A percentile compares a stretch with the other conserved stretches of the same genome.
Conservation (phyloP, 116 monocot species). For the Cymodocea nodosa region DNA sequence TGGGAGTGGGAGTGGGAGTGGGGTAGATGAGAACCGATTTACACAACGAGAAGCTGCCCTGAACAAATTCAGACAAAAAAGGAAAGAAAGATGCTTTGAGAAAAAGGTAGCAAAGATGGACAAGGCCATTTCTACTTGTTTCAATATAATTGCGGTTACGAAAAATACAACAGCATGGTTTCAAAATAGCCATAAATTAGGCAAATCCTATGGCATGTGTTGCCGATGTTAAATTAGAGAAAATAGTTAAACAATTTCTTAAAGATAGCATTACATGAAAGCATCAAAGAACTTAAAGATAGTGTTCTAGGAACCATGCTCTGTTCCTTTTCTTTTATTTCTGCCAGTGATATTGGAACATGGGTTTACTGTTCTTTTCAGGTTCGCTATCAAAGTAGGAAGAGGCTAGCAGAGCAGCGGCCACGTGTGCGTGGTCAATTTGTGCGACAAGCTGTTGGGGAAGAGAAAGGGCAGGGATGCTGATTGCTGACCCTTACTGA, state of each 20-base stretch:
- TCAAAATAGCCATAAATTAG: too few species aligned
- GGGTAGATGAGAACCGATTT: slow-evolving; percentile 29
- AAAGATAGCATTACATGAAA: too few species aligned
- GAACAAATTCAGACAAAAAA: slow-evolving; percentile 83
- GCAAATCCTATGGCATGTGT: too few species aligned
- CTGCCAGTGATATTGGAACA: background rate
- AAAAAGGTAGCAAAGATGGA: slow-evolving; percentile 51
- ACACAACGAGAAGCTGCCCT: slow-evolving; percentile 67
- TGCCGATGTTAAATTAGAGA: too few species aligned
- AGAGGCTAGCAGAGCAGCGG: slow-evolving; percentile 82
- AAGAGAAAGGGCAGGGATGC: slow-evolving; percentile 2
- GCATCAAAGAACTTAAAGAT: too few species aligned
- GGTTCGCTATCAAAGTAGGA: slow-evolving; percentile 95
- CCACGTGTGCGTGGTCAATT: slow-evolving; percentile 88
- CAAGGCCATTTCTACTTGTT: background rate
- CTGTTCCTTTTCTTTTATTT: background rate
- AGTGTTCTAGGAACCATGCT: too few species aligned
- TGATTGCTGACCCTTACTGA: slow-evolving; percentile 6
- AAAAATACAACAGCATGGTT: background rate
- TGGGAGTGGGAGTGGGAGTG: slow-evolving; percentile 39
- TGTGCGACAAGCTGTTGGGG: slow-evolving; percentile 25
- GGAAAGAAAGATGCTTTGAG: slow-evolving; percentile 78
- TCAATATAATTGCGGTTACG: background rate
- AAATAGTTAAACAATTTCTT: too few species aligned
- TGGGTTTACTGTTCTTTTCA: slow-evolving; percentile 19